Evolutionary conservation across 2,329 filamentous ascomycete species (phyloP).

Genomic region (Xylaria sp.): DNA sequence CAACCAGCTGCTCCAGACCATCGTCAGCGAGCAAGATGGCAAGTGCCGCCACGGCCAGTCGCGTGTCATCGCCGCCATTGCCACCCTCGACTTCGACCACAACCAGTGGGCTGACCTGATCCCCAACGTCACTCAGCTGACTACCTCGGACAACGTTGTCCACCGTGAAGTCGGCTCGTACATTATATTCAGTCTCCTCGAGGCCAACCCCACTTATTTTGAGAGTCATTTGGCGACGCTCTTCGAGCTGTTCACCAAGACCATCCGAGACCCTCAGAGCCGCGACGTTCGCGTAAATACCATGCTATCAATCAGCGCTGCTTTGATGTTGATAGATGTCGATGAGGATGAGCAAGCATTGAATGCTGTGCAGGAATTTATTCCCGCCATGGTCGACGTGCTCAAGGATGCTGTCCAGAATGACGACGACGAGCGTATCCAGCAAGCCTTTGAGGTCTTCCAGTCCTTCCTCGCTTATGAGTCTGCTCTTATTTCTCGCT

Average conservation of each 20-base stretch:
- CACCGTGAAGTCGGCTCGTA: slow-evolving; percentile 93
- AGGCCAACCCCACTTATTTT: slow-evolving; percentile 87
- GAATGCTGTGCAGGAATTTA: slow-evolving; percentile 78
- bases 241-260: slow-evolving; percentile 84
- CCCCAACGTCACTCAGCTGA: slow-evolving; percentile 80
- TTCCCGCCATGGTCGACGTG: slow-evolving; percentile 90
- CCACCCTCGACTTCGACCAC: slow-evolving; percentile 85
- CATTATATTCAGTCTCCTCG: slow-evolving; percentile 91
- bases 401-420: slow-evolving; percentile 85
- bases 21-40: slow-evolving; percentile 80
- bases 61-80: slow-evolving; percentile 87
- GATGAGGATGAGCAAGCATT: slow-evolving; percentile 84
- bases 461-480: slow-evolving; percentile 94
- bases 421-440: slow-evolving; percentile 86
- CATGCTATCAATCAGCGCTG: slow-evolving; percentile 86
- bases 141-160: slow-evolving; percentile 76
- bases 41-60: slow-evolving; percentile 87
- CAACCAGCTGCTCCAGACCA: slow-evolving; percentile 83
- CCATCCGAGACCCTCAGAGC: slow-evolving; percentile 90
- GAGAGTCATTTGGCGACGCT: slow-evolving; percentile 82
- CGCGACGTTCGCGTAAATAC: slow-evolving; percentile 95
- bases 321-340: slow-evolving; percentile 87
- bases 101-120: slow-evolving; percentile 88
- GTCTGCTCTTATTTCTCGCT: slow-evolving; percentile 80
- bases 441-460: slow-evolving; percentile 95